phyloP scores from a whole-genome alignment of 768 basidiomycete genomes.

The Termitomyces sp. region DNA sequence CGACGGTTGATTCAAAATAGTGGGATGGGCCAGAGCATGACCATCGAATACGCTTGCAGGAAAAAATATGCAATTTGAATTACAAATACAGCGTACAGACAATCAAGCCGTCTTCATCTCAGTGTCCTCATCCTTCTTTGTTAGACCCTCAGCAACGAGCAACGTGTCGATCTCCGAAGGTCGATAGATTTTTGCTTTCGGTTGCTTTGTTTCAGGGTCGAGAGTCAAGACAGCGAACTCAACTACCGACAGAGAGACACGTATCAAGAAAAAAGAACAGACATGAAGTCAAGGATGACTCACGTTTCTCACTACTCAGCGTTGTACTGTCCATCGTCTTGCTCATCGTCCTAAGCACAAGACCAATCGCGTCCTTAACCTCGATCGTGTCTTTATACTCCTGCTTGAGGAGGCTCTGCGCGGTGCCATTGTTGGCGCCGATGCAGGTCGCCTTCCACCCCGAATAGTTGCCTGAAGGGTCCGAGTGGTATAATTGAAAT shows the following conservation, averaged over 20 bases:
- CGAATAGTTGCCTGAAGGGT: constrained; percentile 97
- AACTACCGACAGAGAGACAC: constrained; percentile 42
- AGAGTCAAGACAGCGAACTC: constrained; percentile 94
- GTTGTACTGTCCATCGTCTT: constrained; percentile 99
- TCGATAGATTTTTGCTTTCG: constrained; percentile 87
- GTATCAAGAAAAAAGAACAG: neutral
- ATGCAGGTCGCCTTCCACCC: constrained; percentile 99
- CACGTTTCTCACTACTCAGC: constrained; percentile 92
- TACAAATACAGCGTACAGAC: constrained; percentile 19
- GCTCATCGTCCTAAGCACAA: constrained; percentile 93
- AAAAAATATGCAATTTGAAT: constrained; percentile 13
- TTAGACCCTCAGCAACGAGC: constrained; percentile 72
- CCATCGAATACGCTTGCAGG: neutral
- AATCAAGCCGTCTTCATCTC: constrained; percentile 62
- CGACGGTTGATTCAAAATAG: neutral
- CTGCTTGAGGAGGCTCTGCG: constrained; percentile 92
- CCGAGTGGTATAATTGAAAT: constrained; percentile 98
- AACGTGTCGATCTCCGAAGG: constrained; percentile 86
- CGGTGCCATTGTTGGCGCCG: constrained; percentile 97
- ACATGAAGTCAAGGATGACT: constrained; percentile 24
- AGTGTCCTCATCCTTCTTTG: constrained; percentile 81
- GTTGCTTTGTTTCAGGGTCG: constrained; percentile 69
- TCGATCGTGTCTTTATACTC: constrained; percentile 96
- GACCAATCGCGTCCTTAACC: constrained; percentile 87
- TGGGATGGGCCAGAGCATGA: neutral